These are phyloP conservation scores for Flaveria ramosissima DNA, from an alignment of 129 eudicot genomes.

Conservation along the genomic window DNA sequence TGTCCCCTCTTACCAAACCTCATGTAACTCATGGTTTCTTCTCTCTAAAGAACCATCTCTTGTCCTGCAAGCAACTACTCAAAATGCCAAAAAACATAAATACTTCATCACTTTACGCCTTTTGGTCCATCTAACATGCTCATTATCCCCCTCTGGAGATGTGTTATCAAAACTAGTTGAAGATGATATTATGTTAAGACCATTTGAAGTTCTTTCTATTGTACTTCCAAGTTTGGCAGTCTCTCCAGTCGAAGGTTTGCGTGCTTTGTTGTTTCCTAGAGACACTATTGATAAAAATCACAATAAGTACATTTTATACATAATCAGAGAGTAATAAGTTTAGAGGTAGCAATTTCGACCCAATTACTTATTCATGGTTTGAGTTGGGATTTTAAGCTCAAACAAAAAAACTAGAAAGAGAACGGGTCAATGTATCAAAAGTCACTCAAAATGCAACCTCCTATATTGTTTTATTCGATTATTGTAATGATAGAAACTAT, in stretches of 20 bases:
- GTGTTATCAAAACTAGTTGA: conserved; percentile 15
- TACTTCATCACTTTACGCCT: conserved; percentile 44
- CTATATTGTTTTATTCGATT: too few relatives aligned
- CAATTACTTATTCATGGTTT: neutral
- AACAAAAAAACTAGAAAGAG: neutral
- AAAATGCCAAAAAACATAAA: conserved; percentile 50
- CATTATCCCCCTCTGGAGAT: conserved; percentile 31
- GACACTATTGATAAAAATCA: conserved; percentile 29
- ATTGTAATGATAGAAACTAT: too few relatives aligned
- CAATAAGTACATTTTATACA: conserved; percentile 1
- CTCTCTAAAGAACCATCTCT: conserved; percentile 2
- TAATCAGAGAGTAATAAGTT: neutral
- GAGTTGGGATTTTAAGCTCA: neutral
- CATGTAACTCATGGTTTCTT: conserved; percentile 12
- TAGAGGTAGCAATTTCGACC: neutral
- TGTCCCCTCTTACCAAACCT: neutral
- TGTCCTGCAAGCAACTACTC: conserved; percentile 9
- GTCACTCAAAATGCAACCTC: neutral
- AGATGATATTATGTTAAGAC: conserved; percentile 15
- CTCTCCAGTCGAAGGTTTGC: neutral
- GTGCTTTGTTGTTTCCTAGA: conserved; percentile 18
- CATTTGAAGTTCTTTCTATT: neutral
- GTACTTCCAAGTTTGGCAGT: neutral
- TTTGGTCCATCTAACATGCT: conserved; percentile 35
- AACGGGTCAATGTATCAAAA: neutral